Evolutionary conservation across 1,284 basidiomycete species (phyloP).

Genomic region (Chiua sp.): DNA sequence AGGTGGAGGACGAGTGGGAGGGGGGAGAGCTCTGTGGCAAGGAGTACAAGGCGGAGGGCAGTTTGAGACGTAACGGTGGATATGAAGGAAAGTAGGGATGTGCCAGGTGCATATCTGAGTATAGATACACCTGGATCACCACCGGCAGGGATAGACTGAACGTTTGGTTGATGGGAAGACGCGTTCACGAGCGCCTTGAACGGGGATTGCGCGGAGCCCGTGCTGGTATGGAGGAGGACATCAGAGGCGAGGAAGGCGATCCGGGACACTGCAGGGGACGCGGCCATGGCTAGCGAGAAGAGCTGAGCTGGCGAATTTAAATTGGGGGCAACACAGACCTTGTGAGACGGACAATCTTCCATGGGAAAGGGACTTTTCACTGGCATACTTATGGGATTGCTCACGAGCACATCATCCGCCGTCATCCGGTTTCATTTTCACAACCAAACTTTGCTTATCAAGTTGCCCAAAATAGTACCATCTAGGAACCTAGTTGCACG

Average conservation of each 20-base stretch:
- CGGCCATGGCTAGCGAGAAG: slow-evolving; percentile 28
- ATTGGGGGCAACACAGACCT: slow-evolving; percentile 3
- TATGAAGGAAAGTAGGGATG: slow-evolving; percentile 55
- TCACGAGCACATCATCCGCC: slow-evolving; percentile 35
- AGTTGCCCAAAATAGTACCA: background rate
- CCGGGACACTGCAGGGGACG: slow-evolving; percentile 58
- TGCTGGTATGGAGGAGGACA: slow-evolving; percentile 60
- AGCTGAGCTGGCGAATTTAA: slow-evolving; percentile 9
- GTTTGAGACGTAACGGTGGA: slow-evolving; percentile 40
- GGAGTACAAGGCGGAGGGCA: slow-evolving; percentile 49
- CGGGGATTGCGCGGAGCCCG: slow-evolving; percentile 39
- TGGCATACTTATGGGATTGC: slow-evolving; percentile 18
- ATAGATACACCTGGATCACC: slow-evolving; percentile 65
- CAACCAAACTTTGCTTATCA: slow-evolving; percentile 8
- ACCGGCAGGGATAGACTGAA: slow-evolving; percentile 57
- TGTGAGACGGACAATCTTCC: background rate
- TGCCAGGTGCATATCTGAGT: slow-evolving; percentile 42
- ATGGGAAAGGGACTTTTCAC: background rate
- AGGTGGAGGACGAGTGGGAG: slow-evolving; percentile 59
- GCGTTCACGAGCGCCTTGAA: slow-evolving; percentile 39
- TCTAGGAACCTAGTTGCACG: background rate
- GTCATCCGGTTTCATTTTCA: slow-evolving; percentile 18
- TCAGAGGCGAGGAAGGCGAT: slow-evolving; percentile 75
- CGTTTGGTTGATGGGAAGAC: slow-evolving; percentile 34
- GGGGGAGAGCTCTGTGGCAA: slow-evolving; percentile 50